Conservation (phyloP, 495 filamentous ascomycete genomes). For the Clohesyomyces aquaticus region DNA sequence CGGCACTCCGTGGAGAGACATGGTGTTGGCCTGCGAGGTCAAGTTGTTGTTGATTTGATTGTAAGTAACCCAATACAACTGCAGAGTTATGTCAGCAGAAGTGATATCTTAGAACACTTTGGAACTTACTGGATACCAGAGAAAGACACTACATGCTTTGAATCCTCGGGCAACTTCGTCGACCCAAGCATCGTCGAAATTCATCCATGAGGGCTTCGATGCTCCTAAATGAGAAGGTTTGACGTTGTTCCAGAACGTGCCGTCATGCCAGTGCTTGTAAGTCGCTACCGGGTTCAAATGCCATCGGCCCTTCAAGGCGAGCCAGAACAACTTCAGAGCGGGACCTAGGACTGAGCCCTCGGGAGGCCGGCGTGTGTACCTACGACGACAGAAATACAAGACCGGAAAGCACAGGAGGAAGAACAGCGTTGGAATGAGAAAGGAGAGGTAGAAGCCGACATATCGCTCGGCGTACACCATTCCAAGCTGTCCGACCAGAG, state of each 20-base stretch:
- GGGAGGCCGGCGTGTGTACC: slow-evolving; percentile 25
- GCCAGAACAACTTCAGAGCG: slow-evolving; percentile 27
- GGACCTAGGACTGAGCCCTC: slow-evolving; percentile 33
- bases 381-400: slow-evolving; percentile 33
- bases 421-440: slow-evolving; percentile 34
- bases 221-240: slow-evolving; percentile 32
- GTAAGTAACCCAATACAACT: slow-evolving; percentile 68
- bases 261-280: slow-evolving; percentile 30
- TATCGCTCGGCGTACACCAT: slow-evolving; percentile 74
- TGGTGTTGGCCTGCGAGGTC: slow-evolving; percentile 70
- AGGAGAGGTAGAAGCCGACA: slow-evolving; percentile 76
- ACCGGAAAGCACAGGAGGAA: slow-evolving; percentile 30
- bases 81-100: slow-evolving; percentile 61
- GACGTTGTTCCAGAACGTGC: slow-evolving; percentile 37
- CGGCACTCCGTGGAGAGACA: slow-evolving; percentile 71
- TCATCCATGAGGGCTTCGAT: slow-evolving; percentile 21
- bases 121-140: slow-evolving; percentile 14
- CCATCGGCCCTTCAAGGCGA: slow-evolving; percentile 16
- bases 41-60: slow-evolving; percentile 68
- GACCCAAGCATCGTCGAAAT: slow-evolving; percentile 45
- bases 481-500: slow-evolving; percentile 56
- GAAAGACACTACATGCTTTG: slow-evolving; percentile 35
- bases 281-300: slow-evolving; percentile 25
- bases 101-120: neutral
- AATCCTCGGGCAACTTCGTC: slow-evolving; percentile 43